Conservation (phyloP, 2,329 filamentous ascomycete species). For the Capronia epimyces region DNA sequence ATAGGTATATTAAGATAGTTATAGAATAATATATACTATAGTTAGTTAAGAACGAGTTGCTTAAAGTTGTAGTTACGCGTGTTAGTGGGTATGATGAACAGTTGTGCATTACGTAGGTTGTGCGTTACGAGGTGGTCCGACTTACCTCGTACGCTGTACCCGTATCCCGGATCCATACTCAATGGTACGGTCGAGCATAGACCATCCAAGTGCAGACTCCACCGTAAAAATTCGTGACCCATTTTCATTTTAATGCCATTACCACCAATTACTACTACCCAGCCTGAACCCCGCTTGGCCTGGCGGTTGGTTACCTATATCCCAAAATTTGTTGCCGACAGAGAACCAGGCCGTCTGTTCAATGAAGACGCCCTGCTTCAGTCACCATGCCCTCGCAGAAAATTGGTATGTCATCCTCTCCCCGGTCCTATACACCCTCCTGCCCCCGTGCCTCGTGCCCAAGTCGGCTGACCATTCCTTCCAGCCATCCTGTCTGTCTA, state of each 20-base stretch:
- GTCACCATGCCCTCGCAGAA: slow-evolving; percentile 20
- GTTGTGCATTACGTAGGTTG: no score
- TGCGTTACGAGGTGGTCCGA: no score
- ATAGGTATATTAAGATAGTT: no score
- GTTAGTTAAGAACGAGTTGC: no score
- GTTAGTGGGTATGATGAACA: no score
- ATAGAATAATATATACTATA: no score
- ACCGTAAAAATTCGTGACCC: not conserved
- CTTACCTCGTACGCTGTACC: no score
- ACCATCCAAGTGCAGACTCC: not conserved
- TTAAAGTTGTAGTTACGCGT: no score
- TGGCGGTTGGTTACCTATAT: no score
- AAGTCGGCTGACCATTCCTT: slow-evolving; percentile 6
- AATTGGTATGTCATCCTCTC: slow-evolving; percentile 20
- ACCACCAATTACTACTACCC: not conserved
- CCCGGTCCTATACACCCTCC: not conserved
- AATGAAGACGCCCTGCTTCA: not conserved
- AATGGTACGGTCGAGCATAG: not conserved
- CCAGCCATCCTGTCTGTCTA: slow-evolving; percentile 95
- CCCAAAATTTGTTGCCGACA: no score
- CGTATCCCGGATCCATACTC: no score
- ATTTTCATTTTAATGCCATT: not conserved
- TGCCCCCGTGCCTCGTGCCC: not conserved
- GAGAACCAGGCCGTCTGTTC: not conserved
- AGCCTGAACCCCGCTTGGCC: no score